Base-by-base conservation (phyloP, 2,329 filamentous ascomycete genomes). In the Keithomyces neogunnii region DNA sequence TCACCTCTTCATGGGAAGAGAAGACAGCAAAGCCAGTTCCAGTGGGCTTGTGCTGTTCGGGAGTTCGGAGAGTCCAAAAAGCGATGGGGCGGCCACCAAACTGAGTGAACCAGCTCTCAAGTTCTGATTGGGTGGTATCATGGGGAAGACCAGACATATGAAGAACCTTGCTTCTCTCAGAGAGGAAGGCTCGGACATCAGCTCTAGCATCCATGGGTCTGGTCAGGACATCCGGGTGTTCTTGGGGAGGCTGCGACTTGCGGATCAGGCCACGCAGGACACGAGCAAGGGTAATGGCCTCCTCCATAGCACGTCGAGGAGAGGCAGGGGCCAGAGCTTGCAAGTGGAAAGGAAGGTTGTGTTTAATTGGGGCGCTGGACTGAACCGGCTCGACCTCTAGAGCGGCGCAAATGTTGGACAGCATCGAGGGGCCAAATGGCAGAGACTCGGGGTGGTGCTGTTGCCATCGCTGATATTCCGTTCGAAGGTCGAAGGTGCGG, bases 101-200 rank as follows among this genome's bases (percentile, higher is more conserved):
- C 70, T 99, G 93, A 32, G 93, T 99, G 67, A 97, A 99, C 93
- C 93, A 99, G 73, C 91, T 96, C 74, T 99, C 93, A 29, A 99
- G 80, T 73, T 99, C 93, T 3, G 92, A 97, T 73, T 99, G 93
- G 2, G 93, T 99, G 36, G 93, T 99, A 63, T 99, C 93, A 67
- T 99, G 93, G 44, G 93, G 93, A 49, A 99, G 79, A 47, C 93
- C 93, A 63, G 91, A 96, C 85, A 99, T 92, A 71, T 99, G 93
- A 51, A 99, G 81, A 39, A 99, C 92, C 73, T 99, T 99, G 77
- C 91, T 96, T 55, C 93, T 84, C 73, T 99, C 93, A 2, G 89
- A 89, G 52, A 99, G 75, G 73, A 99, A 99, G 49, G 93, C 93
- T 60, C 93, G 84, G 44, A 99, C 93, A 70, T 99, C 93, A 55